phyloP scores from a whole-genome alignment of 176 grass and related monocot genomes.

The Paspalum notatum region DNA sequence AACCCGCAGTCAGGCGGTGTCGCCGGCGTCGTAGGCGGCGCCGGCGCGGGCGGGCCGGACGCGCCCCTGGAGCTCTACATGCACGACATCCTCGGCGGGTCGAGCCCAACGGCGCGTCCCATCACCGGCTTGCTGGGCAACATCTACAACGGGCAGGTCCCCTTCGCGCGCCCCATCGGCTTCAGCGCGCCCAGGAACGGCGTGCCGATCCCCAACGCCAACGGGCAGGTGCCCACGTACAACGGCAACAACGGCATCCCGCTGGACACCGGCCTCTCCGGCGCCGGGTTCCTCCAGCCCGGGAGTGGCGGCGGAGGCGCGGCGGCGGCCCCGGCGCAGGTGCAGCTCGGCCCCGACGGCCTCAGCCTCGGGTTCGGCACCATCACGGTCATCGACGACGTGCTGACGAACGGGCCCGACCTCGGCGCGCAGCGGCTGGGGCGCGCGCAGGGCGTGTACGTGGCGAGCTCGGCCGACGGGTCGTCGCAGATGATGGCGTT shows the following conservation, averaged over 20 bases:
- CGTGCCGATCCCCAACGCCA: conserved; percentile 65
- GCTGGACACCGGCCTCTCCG: conserved; percentile 65
- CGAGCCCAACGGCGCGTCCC: conserved; percentile 66
- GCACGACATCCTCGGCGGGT: conserved; percentile 72
- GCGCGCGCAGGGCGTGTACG: conserved; percentile 66
- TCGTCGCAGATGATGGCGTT: conserved; percentile 72
- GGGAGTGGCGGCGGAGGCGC: conserved; percentile 25
- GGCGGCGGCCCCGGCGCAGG: conserved; percentile 38
- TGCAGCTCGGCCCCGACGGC: conserved; percentile 67
- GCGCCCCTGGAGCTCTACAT: conserved; percentile 64
- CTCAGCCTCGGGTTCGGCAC: conserved; percentile 71
- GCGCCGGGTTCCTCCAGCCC: conserved; percentile 43
- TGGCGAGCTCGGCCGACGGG: conserved; percentile 61
- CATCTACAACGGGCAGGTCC: conserved; percentile 76
- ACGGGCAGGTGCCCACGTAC: conserved; percentile 55
- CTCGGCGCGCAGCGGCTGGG: conserved; percentile 52
- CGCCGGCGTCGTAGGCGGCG: not conserved
- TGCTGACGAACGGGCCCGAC: conserved; percentile 57
- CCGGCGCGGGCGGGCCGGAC: conserved; percentile 28
- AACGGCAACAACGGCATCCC: conserved; percentile 71
- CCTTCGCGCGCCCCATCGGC: conserved; percentile 70
- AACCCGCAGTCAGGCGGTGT: conserved; percentile 39
- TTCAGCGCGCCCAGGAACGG: conserved; percentile 59
- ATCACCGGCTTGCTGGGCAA: conserved; percentile 72
- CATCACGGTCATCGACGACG: conserved; percentile 74